phyloP scores from a whole-genome alignment of 495 filamentous ascomycete species.

The Trichoderma gamsii region DNA sequence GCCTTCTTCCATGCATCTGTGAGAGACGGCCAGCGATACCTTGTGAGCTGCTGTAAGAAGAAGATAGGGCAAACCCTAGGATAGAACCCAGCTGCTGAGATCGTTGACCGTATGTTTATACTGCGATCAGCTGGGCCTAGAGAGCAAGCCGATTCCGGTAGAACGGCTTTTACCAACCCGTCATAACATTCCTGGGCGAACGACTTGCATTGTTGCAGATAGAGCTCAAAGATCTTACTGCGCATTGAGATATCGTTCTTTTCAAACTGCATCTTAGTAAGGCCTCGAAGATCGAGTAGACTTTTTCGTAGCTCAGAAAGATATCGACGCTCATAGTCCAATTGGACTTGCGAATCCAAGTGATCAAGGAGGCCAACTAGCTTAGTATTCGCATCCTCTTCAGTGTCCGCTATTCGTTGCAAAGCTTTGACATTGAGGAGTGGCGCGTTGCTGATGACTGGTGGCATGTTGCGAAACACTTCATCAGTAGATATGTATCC shows the following conservation, averaged over 20 bases:
- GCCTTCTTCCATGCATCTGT: conserved; percentile 28
- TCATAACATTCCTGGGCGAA: too few relatives aligned
- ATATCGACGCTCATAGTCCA: conserved; percentile 10
- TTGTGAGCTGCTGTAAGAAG: conserved; percentile 32
- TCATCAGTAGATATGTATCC: not conserved
- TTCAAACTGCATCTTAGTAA: not conserved
- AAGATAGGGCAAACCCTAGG: conserved; percentile 31
- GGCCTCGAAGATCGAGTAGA: not conserved
- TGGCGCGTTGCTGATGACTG: not conserved
- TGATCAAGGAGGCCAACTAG: too few relatives aligned
- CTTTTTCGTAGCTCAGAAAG: not conserved
- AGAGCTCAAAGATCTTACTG: too few relatives aligned
- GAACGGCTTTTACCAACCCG: too few relatives aligned
- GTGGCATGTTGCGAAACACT: not conserved
- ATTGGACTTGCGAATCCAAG: too few relatives aligned
- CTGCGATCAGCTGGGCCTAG: not conserved
- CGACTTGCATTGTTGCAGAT: too few relatives aligned
- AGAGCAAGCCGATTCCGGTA: too few relatives aligned
- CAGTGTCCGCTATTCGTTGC: not conserved
- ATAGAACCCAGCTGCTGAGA: conserved; percentile 14
- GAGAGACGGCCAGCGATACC: conserved; percentile 19
- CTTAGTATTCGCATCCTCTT: too few relatives aligned
- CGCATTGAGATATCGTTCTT: not conserved
- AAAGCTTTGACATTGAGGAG: not conserved
- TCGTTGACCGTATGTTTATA: not conserved